These are phyloP conservation scores for Cryptococcus sp. DNA, from an alignment of 1,284 basidiomycete genomes.

Conservation along the genomic window DNA sequence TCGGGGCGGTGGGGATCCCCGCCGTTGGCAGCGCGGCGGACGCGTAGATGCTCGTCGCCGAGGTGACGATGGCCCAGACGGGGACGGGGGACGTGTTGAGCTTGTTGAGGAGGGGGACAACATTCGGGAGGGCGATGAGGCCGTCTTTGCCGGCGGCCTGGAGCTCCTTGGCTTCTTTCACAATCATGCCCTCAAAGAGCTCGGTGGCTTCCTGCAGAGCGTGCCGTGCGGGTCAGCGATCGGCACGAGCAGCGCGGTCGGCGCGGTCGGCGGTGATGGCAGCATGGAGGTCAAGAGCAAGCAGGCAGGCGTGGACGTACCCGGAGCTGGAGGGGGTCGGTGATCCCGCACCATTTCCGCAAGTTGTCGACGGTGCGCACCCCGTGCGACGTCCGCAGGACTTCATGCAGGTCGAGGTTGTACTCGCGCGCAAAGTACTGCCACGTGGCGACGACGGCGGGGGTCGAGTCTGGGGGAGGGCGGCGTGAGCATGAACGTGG, in stretches of 20 bases:
- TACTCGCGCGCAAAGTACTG: constrained; percentile 42
- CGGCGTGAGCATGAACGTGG: neutral
- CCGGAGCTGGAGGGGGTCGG: constrained; percentile 58
- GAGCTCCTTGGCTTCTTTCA: constrained; percentile 40
- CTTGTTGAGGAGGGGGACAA: constrained; percentile 32
- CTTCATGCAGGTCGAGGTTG: constrained; percentile 44
- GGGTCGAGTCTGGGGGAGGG: constrained; percentile 40
- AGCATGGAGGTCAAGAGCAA: neutral
- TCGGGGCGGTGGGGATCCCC: constrained; percentile 57
- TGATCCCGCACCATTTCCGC: constrained; percentile 62
- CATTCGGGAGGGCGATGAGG: constrained; percentile 46
- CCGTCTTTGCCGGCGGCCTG: constrained; percentile 43
- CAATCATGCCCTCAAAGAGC: constrained; percentile 47
- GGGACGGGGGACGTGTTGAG: constrained; percentile 43
- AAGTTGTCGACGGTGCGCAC: constrained; percentile 68
- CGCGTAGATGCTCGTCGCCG: constrained; percentile 67
- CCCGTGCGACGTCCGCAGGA: constrained; percentile 60
- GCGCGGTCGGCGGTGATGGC: neutral
- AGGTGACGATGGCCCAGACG: constrained; percentile 76
- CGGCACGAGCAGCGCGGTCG: no score
- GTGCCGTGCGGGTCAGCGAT: neutral
- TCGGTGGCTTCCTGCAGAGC: constrained; percentile 24
- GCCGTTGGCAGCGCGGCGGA: constrained; percentile 61
- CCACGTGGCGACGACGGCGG: constrained; percentile 48
- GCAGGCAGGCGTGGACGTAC: constrained; percentile 46